Percentiles rank a stretch among this genome's conserved stretches.
Conservation (phyloP, 805 yeast species). For the Candida silvicultrix region DNA sequence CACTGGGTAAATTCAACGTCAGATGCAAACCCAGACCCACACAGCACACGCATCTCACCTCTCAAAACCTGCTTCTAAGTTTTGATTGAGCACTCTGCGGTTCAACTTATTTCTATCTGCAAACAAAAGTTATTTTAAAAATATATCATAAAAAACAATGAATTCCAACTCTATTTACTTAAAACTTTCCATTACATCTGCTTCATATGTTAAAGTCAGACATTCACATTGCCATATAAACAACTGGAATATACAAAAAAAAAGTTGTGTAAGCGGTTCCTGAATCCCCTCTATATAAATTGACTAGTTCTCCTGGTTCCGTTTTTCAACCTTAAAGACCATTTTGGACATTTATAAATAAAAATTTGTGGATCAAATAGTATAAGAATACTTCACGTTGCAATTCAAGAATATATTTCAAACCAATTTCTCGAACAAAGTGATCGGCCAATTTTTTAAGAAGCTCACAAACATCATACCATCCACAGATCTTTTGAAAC, state of each 20-base stretch:
- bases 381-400: no score
- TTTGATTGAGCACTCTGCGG: neutral
- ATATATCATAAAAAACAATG: neutral
- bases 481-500: neutral
- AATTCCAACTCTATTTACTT: neutral
- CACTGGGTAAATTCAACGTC: neutral
- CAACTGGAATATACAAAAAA: neutral
- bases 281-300: neutral
- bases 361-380: neutral
- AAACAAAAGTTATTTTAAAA: no score
- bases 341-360: no score
- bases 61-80: no score
- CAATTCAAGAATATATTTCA: neutral
- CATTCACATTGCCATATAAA: neutral
- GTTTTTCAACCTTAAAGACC: neutral
- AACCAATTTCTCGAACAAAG: neutral
- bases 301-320: neutral
- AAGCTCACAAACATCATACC: neutral
- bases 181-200: neutral
- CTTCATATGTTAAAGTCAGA: neutral
- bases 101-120: neutral
- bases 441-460: neutral
- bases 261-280: neutral
- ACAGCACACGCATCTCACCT: neutral
- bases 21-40: neutral